Evolutionary conservation across 2,329 filamentous ascomycete genomes (phyloP), one percentile per base, ranked within the genome.

Genomic region (Sporothrix phasma): DNA sequence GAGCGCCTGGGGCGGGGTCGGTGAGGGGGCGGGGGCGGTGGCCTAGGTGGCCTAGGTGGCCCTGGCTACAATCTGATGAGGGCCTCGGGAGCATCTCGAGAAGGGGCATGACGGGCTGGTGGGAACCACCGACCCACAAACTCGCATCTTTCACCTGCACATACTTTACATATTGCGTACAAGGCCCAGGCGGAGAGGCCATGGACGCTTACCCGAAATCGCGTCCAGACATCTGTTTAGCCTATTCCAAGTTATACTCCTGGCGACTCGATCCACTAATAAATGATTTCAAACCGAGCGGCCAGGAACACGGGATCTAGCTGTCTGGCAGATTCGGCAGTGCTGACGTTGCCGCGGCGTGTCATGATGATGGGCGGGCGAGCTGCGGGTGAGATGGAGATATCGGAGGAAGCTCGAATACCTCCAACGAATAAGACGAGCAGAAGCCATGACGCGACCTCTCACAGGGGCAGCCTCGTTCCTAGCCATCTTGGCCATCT

Each of bases 1-100:
- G 91, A 96, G 77, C 83, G 91, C 62, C 75, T 94, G 62, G 91
- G 91, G 0, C 82, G 91, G 66, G 86, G 89, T 74, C 80, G 74
- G 72, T 81, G 72, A 43, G 34, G 4, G 11, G 62, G 19, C 3
- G 34, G 15, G 2, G 34, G 34, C 34, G 34, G n/a, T n/a, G n/a
- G n/a, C n/a, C n/a, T n/a, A n/a, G n/a, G n/a, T n/a, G n/a, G n/a
- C n/a, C n/a, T n/a, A n/a, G n/a, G n/a, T n/a, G n/a, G n/a, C n/a
- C n/a, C n/a, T n/a, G n/a, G n/a, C n/a, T n/a, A n/a, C n/a, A n/a
- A n/a, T n/a, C n/a, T n/a, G n/a, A n/a, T n/a, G n/a, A n/a, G n/a
- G n/a, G n/a, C n/a, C n/a, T n/a, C n/a, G n/a, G n/a, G n/a, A n/a
- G n/a, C n/a, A n/a, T n/a, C n/a, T n/a, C n/a, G n/a, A n/a, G n/a